A percentile compares a stretch with the other conserved stretches of the same genome.
Conservation (phyloP, 2,329 filamentous ascomycete species). For the Eutypa lata region DNA sequence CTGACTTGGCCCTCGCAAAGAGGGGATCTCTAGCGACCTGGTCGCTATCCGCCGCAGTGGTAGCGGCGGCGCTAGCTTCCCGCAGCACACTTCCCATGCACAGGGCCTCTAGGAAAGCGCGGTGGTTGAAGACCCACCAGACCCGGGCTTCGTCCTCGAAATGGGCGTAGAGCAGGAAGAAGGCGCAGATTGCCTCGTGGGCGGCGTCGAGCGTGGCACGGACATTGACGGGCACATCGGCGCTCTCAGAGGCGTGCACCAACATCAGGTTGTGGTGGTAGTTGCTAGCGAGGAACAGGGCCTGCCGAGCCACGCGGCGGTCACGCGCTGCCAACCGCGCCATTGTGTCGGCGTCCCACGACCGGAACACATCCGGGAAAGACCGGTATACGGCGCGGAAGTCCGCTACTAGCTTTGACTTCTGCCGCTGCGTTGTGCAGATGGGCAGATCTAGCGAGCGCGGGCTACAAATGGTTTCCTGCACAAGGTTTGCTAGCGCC, state of each 20-base stretch:
- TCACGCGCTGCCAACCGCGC: constrained; percentile 54
- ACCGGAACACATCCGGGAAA: constrained; percentile 68
- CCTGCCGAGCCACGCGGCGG: constrained; percentile 68
- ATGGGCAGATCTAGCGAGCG: constrained; percentile 72
- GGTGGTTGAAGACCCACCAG: constrained; percentile 83
- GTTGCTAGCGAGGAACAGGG: constrained; percentile 75
- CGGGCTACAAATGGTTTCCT: constrained; percentile 72
- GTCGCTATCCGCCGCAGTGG: constrained; percentile 25
- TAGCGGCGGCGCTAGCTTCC: constrained; percentile 45
- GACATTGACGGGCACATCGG: constrained; percentile 62
- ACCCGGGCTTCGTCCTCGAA: constrained; percentile 71
- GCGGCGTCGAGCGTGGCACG: constrained; percentile 71
- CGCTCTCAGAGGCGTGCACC: constrained; percentile 68
- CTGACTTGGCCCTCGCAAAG: constrained; percentile 56
- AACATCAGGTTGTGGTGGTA: constrained; percentile 83
- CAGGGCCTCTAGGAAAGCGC: constrained; percentile 73
- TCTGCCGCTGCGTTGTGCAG: constrained; percentile 64
- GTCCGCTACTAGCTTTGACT: constrained; percentile 65
- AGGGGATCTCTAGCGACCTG: constrained; percentile 50
- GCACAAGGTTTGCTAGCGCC: constrained; percentile 75
- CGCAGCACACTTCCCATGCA: constrained; percentile 62
- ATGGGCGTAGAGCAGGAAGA: constrained; percentile 69
- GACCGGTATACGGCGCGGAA: constrained; percentile 71
- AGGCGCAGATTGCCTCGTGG: constrained; percentile 69
- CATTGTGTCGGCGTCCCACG: constrained; percentile 61